Conservation (phyloP, 2,329 filamentous ascomycete genomes). For the Talaromyces islandicus region DNA sequence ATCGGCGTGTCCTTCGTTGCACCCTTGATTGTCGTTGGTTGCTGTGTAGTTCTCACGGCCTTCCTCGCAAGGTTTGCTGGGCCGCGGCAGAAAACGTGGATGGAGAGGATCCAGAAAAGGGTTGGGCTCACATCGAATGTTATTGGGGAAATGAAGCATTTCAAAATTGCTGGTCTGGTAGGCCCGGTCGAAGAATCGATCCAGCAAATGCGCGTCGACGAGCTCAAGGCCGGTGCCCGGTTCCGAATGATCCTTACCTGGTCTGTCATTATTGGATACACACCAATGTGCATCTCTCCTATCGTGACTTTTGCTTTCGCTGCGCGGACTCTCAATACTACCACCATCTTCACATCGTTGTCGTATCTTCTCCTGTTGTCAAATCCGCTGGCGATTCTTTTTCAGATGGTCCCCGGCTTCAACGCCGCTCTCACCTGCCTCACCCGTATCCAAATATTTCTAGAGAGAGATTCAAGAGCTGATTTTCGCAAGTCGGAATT, state of each 20-base stretch:
- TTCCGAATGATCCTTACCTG: neutral
- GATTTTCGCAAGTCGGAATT: constrained; percentile 2
- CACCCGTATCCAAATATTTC: constrained; percentile 1
- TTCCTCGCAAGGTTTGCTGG: constrained; percentile 23
- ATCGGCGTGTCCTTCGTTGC: constrained; percentile 39
- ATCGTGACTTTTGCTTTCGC: constrained; percentile 4
- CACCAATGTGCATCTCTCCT: constrained; percentile 2
- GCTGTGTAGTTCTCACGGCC: constrained; percentile 3
- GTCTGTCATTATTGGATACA: constrained; percentile 1
- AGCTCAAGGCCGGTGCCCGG: constrained; percentile 20
- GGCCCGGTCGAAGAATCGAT: constrained; percentile 32
- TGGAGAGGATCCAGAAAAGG: constrained; percentile 44
- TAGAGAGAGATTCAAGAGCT: constrained; percentile 3
- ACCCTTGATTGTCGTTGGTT: constrained; percentile 31
- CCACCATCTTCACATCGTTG: constrained; percentile 1
- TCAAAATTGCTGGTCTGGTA: constrained; percentile 46
- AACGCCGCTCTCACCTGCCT: constrained; percentile 1
- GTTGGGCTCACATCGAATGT: constrained; percentile 44
- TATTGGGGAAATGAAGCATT: constrained; percentile 45
- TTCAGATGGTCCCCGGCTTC: constrained; percentile 1
- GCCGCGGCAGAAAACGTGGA: constrained; percentile 40
- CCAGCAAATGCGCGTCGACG: constrained; percentile 33
- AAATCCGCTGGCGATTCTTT: constrained; percentile 1
- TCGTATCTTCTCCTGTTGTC: constrained; percentile 4
- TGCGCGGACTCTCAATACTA: constrained; percentile 1